Evolutionary conservation across 2,329 filamentous ascomycete genomes (phyloP), one percentile per base, ranked within the genome.

Genomic region (Talaromyces sp.): DNA sequence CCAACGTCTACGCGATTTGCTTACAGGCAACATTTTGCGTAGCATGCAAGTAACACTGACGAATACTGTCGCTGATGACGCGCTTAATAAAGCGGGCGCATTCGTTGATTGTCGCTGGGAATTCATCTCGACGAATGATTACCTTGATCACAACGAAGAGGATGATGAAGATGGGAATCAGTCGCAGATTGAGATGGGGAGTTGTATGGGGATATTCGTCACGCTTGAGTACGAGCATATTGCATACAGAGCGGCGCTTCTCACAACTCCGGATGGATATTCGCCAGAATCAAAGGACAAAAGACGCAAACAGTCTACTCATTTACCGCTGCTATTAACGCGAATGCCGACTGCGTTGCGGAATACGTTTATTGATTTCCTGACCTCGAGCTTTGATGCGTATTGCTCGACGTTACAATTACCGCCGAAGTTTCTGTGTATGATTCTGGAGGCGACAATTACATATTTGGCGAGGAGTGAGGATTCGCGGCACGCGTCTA

Each of bases 271-370:
- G 2, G 67, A 71, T 35, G 65, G 61, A 15, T 69, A 66, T 27
- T 22, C 52, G 8, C 64, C 64, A 17, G n/a, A 35, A 8, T 41
- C 49, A 17, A 41, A 47, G 11, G 41, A 60, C 8, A 61, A 62
- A 17, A 63, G 65, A 11, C 68, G 69, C 22, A 72, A 75, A 4
- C 68, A 74, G 1, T 82, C 82, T 58, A 85, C 83, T 1, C 73
- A 78, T 17, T 76, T 86, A 3, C 84, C 84, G 0, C 71, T 86
- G 15, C 73, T 86, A 15, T 71, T 86, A 47, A 80, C 83, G 3
- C 81, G 82, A 66, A 80, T 85, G 71, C 83, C 84, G 1, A 81
- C 77, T 39, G 72, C 79, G 0, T 72, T 85, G 11, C 79, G 83
- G 4, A 81, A 84, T 43, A 77, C 78, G 2, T 79, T 86, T 61